phyloP scores from a whole-genome alignment of 2,329 filamentous ascomycete species.

The Sphaceloma murrayae region DNA sequence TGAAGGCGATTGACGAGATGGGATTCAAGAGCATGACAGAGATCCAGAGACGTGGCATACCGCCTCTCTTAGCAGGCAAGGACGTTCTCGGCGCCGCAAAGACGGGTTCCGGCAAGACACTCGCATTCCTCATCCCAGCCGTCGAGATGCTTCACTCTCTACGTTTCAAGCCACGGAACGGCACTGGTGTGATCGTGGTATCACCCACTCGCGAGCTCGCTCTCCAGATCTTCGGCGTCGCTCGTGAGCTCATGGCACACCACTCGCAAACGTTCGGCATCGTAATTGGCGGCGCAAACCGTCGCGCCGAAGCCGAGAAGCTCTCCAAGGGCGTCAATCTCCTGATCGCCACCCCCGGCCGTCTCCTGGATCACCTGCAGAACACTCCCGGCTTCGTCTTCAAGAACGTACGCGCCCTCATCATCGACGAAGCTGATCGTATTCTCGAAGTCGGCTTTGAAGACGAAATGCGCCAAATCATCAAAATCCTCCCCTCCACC shows the following conservation, averaged over 20 bases:
- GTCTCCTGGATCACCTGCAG: slow-evolving; percentile 85
- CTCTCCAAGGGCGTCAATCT: slow-evolving; percentile 89
- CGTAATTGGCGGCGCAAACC: slow-evolving; percentile 89
- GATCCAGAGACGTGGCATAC: slow-evolving; percentile 81
- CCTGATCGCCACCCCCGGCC: slow-evolving; percentile 84
- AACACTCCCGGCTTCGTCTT: slow-evolving; percentile 83
- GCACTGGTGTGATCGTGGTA: slow-evolving; percentile 81
- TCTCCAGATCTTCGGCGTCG: slow-evolving; percentile 92
- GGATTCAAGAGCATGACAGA: slow-evolving; percentile 92
- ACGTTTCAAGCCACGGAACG: slow-evolving; percentile 90
- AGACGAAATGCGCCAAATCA: slow-evolving; percentile 93
- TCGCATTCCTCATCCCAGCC: slow-evolving; percentile 88
- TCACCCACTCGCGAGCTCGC: slow-evolving; percentile 90
- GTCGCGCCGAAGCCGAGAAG: slow-evolving; percentile 86
- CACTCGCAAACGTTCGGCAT: slow-evolving; percentile 95
- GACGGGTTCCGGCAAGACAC: slow-evolving; percentile 90
- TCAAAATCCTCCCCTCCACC: slow-evolving; percentile 83
- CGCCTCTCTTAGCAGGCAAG: slow-evolving; percentile 75
- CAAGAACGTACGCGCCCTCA: slow-evolving; percentile 83
- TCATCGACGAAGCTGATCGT: slow-evolving; percentile 94
- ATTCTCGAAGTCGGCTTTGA: slow-evolving; percentile 97
- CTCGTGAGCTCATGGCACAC: slow-evolving; percentile 80
- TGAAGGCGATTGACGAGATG: slow-evolving; percentile 83
- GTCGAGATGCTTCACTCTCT: slow-evolving; percentile 86
- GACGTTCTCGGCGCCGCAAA: slow-evolving; percentile 94